phyloP scores from a whole-genome alignment of 2,329 filamentous ascomycete species.

The Aspergillus sp. region DNA sequence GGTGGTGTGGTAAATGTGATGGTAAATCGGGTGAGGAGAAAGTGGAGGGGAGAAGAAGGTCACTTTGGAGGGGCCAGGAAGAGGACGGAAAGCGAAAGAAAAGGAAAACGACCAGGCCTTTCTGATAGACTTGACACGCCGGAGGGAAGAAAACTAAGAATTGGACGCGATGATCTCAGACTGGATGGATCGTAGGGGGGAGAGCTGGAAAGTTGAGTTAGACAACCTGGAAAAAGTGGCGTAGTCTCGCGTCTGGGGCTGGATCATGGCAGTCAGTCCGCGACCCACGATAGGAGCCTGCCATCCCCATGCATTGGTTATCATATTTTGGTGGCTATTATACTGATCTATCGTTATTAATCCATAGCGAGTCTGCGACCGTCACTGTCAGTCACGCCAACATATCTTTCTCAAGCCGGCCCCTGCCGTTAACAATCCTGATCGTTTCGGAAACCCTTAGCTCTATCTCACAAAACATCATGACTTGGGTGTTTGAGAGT shows the following conservation, averaged over 20 bases:
- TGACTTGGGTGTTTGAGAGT: background rate
- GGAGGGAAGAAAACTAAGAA: background rate
- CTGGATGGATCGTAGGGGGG: background rate
- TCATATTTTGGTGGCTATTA: background rate
- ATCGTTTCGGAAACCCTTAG: background rate
- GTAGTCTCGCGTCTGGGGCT: conserved; percentile 5
- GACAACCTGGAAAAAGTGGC: conserved; percentile 1
- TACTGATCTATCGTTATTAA: background rate
- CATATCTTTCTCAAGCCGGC: too few relatives aligned
- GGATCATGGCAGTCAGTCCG: conserved; percentile 1
- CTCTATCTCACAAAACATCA: background rate
- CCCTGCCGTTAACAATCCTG: background rate
- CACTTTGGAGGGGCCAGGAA: background rate
- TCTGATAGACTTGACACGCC: conserved; percentile 3
- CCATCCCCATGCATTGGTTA: background rate
- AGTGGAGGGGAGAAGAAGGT: background rate
- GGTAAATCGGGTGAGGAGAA: background rate
- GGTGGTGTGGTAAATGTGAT: background rate
- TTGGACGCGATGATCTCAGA: conserved; percentile 5
- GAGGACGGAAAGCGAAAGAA: background rate
- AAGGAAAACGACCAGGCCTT: background rate
- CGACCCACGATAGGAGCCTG: conserved; percentile 8
- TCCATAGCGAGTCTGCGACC: too few relatives aligned
- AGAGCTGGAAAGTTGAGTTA: background rate
- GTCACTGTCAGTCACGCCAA: too few relatives aligned